phyloP scores from a whole-genome alignment of 2,329 filamentous ascomycete species.

The Cryoendolithus antarcticus region DNA sequence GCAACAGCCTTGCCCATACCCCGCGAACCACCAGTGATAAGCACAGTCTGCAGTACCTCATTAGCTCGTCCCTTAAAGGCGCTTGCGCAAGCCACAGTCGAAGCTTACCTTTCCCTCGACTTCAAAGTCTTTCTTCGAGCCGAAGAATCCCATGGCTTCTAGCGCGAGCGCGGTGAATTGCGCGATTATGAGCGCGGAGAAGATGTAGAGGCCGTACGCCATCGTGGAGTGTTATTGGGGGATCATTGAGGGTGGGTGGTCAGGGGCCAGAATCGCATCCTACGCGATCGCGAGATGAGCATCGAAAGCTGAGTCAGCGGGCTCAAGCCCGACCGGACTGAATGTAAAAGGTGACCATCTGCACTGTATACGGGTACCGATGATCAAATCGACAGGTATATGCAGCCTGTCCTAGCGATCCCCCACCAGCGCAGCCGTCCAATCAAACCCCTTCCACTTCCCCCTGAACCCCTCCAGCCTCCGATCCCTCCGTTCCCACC shows the following conservation, averaged over 20 bases:
- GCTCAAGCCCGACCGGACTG: too few relatives aligned
- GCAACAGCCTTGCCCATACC: constrained; percentile 76
- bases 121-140: constrained; percentile 61
- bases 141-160: constrained; percentile 55
- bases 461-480: constrained; percentile 69
- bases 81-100: neutral
- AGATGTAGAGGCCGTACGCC: too few relatives aligned
- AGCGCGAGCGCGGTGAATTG: constrained; percentile 17
- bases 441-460: constrained; percentile 88
- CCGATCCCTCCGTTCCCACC: constrained; percentile 59
- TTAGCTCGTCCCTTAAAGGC: constrained; percentile 1
- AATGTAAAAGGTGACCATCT: too few relatives aligned
- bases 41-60: constrained; percentile 51
- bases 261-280: too few relatives aligned
- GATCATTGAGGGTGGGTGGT: too few relatives aligned
- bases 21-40: constrained; percentile 85
- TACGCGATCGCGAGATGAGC: too few relatives aligned
- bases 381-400: too few relatives aligned
- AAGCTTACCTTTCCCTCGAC: constrained; percentile 66
- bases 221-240: too few relatives aligned
- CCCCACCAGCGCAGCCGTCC: constrained; percentile 51
- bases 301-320: too few relatives aligned
- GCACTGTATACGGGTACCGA: too few relatives aligned
- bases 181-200: too few relatives aligned
- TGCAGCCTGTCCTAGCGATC: too few relatives aligned